A percentile compares a stretch with the other conserved stretches of the same genome.
Evolutionary conservation across 305 asterid species (phyloP).

Genomic region (Solanum aculeatissimum): DNA sequence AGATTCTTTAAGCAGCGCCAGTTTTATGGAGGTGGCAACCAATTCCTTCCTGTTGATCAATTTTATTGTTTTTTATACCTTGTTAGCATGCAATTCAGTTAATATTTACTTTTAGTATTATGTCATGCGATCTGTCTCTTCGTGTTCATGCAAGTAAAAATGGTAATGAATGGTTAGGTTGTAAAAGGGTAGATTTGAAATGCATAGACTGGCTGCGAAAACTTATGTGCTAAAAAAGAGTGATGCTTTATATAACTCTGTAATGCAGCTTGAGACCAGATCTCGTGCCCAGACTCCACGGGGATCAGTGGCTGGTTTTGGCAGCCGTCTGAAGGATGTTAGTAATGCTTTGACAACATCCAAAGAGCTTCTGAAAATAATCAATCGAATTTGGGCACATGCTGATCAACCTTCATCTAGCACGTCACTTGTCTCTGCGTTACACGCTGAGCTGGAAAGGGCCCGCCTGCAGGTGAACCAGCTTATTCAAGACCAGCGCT

Average conservation of each 20-base stretch:
- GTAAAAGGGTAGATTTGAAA: not conserved
- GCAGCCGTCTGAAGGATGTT: slow-evolving; percentile 59
- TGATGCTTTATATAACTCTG: not conserved
- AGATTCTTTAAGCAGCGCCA: slow-evolving; percentile 69
- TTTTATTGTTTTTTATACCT: not conserved
- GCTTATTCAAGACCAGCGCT: slow-evolving; percentile 60
- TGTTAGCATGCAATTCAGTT: not conserved
- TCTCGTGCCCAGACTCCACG: slow-evolving; percentile 60
- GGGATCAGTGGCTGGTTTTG: slow-evolving; percentile 40
- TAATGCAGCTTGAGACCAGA: slow-evolving; percentile 62
- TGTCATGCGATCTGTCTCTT: not conserved
- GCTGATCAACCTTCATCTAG: slow-evolving; percentile 78
- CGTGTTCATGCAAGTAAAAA: not conserved
- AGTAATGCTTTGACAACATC: slow-evolving; percentile 88
- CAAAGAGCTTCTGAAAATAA: slow-evolving; percentile 84
- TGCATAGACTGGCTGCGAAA: not conserved
- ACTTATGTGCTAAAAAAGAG: not conserved
- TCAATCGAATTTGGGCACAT: slow-evolving; percentile 76
- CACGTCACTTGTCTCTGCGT: slow-evolving; percentile 76
- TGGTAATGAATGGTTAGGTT: not conserved
- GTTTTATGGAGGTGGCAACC: slow-evolving; percentile 73
- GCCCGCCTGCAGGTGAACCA: slow-evolving; percentile 85
- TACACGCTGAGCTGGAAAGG: slow-evolving; percentile 88
- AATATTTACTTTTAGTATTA: not conserved
- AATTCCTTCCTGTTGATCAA: not conserved